Evolutionary conservation across 2,329 filamentous ascomycete genomes (phyloP), one percentile per base, ranked within the genome.

Genomic region (Colletotrichum echinochloae): DNA sequence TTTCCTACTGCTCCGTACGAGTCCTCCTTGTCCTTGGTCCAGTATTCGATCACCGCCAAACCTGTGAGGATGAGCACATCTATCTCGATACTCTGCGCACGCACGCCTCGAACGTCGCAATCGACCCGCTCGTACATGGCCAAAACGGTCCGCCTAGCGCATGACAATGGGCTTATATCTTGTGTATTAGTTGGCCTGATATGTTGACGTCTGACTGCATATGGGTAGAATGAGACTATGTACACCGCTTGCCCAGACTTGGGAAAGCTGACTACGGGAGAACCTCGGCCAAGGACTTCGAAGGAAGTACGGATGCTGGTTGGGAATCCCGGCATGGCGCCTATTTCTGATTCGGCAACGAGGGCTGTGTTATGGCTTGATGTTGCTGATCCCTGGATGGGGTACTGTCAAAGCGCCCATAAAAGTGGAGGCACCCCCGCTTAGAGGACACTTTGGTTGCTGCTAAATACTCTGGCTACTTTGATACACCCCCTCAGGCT

Each of bases 21-120:
- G 3, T 60, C 60, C 14, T 51, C 66, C 33, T 66, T 63, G 26
- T 72, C 60, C n/a, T 70, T 60, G 0, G 6, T 16, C 67, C 70
- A 67, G n/a, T 56, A 60, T 8, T 64, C 56, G 37, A 67, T 59
- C 1, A 63, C 49, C 20, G 66, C 54, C 26, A 66, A 7, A 5
- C 70, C 62, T 28, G 70, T 71, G 12, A 65, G 66, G 16, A 72
- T 46, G 0, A 72, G 28, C 66, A 71, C 61, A 23, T 71, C 70
- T 59, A 71, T 66, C 2, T 71, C 70, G n/a, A 72, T 49, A 7
- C 54, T 72, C 54, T 54, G 59, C 14, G 70, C 12, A 72, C 54
- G 33, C 49, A 71, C 28, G 66, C 52, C 59, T 66, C 66, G 59
- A 72, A 72, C 2, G 54, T 61, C n/a, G 70, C 63, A 3, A 60